Base-by-base conservation (phyloP, 768 basidiomycete genomes). In the Boletus rubropictus region DNA sequence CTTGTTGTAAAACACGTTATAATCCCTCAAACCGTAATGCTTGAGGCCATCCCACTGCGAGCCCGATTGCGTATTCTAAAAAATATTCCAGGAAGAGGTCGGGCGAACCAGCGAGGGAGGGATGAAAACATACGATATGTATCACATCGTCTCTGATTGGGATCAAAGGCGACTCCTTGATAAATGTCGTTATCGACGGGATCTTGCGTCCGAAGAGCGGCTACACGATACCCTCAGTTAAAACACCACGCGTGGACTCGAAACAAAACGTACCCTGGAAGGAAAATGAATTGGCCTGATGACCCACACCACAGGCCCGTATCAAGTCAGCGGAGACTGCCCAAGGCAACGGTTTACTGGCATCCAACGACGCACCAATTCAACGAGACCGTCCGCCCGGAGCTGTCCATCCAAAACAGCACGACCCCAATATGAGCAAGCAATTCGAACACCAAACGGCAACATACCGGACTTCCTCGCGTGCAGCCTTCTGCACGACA, bases 241-340 rank as follows among this genome's bases (percentile, higher is more conserved):
- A 15, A 36, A 34, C 14, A 15, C 20, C 8, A 25, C 15, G 27
- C 14, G 31, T 20, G 9, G 6, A 7, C 35, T 42, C n/a, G 40
- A 37, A 27, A 38, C 5, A 18, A 32, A 18, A 48, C 60, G 14
- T 50, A 81, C 82, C 69, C 78, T 82, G 39, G 72, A 74, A 3
- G 82, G 82, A 54, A 82, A 84, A 48, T 84, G 80, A 49, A 86
- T 55, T 0, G 83, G 82, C 82, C 83, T 84, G 7, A n/a, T n/a
- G n/a, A n/a, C n/a, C n/a, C n/a, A n/a, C n/a, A n/a, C n/a, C n/a
- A n/a, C n/a, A 11, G 21, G 15, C 5, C 20, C 39, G 8, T 27
- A 29, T 40, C 38, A n/a, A 10, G 33, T 56, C 39, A 53, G 33
- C n/a, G n/a, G n/a, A n/a, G n/a, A n/a, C n/a, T n/a, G n/a, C 18